phyloP scores from a whole-genome alignment of 306 rosid genomes.

The Quercus engelmannii region DNA sequence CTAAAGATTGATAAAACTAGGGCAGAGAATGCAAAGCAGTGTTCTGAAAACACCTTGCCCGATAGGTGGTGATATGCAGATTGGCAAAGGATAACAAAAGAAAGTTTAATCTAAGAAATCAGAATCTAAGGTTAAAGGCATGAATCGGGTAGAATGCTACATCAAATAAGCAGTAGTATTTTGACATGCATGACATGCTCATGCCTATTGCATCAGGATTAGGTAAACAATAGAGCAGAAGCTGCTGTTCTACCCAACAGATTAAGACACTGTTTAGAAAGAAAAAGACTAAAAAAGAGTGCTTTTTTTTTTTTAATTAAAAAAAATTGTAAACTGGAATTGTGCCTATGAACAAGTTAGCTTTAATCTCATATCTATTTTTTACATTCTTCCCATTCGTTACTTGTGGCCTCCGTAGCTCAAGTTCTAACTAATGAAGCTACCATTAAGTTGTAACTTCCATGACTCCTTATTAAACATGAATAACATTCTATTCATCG shows the following conservation, averaged over 20 bases:
- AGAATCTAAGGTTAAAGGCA: neutral
- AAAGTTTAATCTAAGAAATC: neutral
- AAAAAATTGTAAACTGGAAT: neutral
- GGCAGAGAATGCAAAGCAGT: neutral
- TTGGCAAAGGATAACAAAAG: neutral
- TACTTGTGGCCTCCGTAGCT: neutral
- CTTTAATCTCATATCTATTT: neutral
- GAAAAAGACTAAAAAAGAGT: no score
- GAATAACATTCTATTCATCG: neutral
- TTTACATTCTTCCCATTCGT: neutral
- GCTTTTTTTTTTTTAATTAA: no score
- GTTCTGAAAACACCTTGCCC: no score
- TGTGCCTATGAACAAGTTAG: neutral
- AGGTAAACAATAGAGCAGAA: neutral
- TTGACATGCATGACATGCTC: neutral
- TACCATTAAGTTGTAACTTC: neutral
- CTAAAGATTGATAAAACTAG: neutral
- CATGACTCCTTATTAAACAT: neutral
- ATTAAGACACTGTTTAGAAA: neutral
- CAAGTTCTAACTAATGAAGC: neutral
- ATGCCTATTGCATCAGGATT: neutral
- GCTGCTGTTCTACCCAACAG: neutral
- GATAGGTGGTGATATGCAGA: neutral
- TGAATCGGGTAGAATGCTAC: neutral
- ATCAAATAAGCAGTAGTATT: neutral